phyloP scores from a whole-genome alignment of 768 basidiomycete genomes.

The Pleurotus djamor region DNA sequence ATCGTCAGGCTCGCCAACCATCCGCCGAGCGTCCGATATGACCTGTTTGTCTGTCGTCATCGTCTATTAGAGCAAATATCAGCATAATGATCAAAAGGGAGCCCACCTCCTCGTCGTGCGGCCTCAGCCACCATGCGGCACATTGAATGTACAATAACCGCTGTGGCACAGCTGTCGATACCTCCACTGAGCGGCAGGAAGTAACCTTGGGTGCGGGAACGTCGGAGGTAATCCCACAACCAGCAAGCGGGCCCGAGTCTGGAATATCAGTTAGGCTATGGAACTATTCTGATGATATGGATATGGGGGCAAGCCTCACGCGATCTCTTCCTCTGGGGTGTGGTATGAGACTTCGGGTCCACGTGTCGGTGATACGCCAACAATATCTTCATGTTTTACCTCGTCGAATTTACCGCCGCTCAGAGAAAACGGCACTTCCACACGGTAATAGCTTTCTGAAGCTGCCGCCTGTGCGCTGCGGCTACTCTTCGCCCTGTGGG shows the following conservation, averaged over 20 bases:
- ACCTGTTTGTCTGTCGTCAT: conserved; percentile 68
- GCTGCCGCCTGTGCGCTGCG: conserved; percentile 87
- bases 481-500: conserved; percentile 82
- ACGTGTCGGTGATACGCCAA: conserved; percentile 33
- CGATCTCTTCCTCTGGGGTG: conserved; percentile 93
- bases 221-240: conserved; percentile 99
- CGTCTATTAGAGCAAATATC: not conserved
- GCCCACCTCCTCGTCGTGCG: conserved; percentile 66
- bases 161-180: conserved; percentile 96
- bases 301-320: conserved; percentile 49
- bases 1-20: conserved; percentile 78
- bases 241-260: conserved; percentile 98
- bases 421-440: conserved; percentile 79
- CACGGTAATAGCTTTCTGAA: conserved; percentile 73
- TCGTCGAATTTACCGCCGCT: conserved; percentile 74
- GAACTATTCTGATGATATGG: not conserved
- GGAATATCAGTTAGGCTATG: conserved; percentile 1
- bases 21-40: conserved; percentile 86
- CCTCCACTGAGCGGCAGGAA: conserved; percentile 96
- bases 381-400: conserved; percentile 47
- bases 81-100: not conserved
- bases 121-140: conserved; percentile 88
- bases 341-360: conserved; percentile 66
- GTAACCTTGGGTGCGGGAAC: conserved; percentile 92
- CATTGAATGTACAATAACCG: conserved; percentile 96